Evolutionary conservation across 768 basidiomycete species (phyloP).

Genomic region (Infundibulicybe gibba): DNA sequence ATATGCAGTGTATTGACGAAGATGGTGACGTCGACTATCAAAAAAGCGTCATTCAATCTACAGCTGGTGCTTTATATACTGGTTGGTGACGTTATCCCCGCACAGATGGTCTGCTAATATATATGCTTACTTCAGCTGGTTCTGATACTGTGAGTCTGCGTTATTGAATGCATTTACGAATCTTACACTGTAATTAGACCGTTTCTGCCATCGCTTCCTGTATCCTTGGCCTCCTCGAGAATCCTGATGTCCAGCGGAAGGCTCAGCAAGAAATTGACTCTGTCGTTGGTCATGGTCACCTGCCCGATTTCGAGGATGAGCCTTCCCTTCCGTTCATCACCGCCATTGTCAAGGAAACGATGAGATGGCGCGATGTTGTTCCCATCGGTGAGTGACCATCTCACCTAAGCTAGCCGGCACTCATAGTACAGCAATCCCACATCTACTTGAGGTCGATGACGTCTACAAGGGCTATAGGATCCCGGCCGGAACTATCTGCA

Average conservation of each 20-base stretch:
- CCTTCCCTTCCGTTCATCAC: slow-evolving; percentile 15
- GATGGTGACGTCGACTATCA: slow-evolving; percentile 7
- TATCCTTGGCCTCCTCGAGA: slow-evolving; percentile 4
- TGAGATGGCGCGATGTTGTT: slow-evolving; percentile 11
- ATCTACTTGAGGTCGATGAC: slow-evolving; percentile 16
- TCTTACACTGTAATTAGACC: background rate
- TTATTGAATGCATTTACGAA: background rate
- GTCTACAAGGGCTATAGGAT: slow-evolving; percentile 24
- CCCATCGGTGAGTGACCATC: slow-evolving; percentile 8
- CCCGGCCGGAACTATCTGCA: slow-evolving; percentile 28
- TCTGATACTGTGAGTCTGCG: background rate
- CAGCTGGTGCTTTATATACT: slow-evolving; percentile 17
- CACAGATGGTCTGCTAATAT: background rate
- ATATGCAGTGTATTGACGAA: slow-evolving; percentile 8
- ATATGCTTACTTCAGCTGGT: background rate
- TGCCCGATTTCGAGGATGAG: slow-evolving; percentile 20
- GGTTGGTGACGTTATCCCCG: background rate
- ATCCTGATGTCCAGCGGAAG: slow-evolving; percentile 9
- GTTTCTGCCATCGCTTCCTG: slow-evolving; percentile 5
- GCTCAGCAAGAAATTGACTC: slow-evolving; percentile 20
- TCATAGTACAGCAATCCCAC: slow-evolving; percentile 16
- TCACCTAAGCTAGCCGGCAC: slow-evolving; percentile 15
- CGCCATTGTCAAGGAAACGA: slow-evolving; percentile 11
- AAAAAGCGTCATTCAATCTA: slow-evolving; percentile 13
- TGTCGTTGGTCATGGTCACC: slow-evolving; percentile 17